A percentile compares a stretch with the other conserved stretches of the same genome.
Evolutionary conservation across 139 green algal genomes (phyloP).

Genomic region (Coelastrella sp.): DNA sequence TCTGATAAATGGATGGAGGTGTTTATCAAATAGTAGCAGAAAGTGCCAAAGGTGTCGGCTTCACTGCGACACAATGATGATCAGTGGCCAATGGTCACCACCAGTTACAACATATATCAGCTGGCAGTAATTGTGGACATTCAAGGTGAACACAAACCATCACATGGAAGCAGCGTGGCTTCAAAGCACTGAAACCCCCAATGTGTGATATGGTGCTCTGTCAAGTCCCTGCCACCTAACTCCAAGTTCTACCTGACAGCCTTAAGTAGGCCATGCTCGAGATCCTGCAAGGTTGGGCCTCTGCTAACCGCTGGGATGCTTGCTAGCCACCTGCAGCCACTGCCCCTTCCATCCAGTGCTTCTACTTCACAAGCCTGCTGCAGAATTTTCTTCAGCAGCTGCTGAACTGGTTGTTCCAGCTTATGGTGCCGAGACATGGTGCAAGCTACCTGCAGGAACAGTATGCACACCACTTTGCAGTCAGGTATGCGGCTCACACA

Average conservation of each 20-base stretch:
- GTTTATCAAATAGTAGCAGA: not conserved
- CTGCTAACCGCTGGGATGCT: not conserved
- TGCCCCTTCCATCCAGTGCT: slow-evolving; percentile 30
- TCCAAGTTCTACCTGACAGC: too few species aligned
- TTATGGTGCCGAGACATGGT: slow-evolving; percentile 42
- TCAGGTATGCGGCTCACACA: not conserved
- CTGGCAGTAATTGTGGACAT: too few species aligned
- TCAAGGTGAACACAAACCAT: too few species aligned
- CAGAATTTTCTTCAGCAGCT: slow-evolving; percentile 41
- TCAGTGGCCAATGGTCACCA: too few species aligned
- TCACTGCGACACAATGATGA: too few species aligned
- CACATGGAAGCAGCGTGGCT: too few species aligned
- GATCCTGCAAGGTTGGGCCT: not conserved
- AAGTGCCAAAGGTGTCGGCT: too few species aligned
- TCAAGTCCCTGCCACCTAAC: too few species aligned
- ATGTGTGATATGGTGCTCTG: too few species aligned
- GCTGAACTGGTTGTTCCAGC: slow-evolving; percentile 38
- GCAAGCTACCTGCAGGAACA: not conserved
- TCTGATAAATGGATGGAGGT: too few species aligned
- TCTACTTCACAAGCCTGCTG: slow-evolving; percentile 29
- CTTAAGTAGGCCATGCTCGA: slow-evolving; percentile 6
- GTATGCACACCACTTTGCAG: not conserved
- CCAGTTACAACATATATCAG: too few species aligned
- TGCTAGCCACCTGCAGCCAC: slow-evolving; percentile 38
- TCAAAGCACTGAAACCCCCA: too few species aligned